phyloP scores from a whole-genome alignment of 1,139 yeast species.

The Nadsonia starkeyi-henricii region DNA sequence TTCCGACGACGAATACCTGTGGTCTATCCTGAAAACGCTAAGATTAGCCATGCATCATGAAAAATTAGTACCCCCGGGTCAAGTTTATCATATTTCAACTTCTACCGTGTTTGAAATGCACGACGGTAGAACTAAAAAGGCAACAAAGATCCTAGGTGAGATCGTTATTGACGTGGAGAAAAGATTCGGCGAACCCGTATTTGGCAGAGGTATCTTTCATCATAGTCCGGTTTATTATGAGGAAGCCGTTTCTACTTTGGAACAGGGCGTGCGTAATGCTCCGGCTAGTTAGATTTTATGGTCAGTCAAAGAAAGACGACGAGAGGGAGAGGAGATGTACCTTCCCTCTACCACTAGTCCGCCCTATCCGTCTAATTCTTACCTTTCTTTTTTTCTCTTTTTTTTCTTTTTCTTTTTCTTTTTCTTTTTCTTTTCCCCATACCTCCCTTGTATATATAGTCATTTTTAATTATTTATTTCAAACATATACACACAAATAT shows the following conservation, averaged over 20 bases:
- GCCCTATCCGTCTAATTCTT: too few species aligned
- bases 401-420: too few species aligned
- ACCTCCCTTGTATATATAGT: too few species aligned
- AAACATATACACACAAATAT: too few species aligned
- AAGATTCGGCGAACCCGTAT: conserved; percentile 22
- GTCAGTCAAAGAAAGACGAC: too few species aligned
- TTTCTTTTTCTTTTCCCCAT: too few species aligned
- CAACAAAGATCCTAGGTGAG: conserved; percentile 20
- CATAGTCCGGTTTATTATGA: conserved; percentile 24
- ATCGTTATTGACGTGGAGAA: conserved; percentile 21
- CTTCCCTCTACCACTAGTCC: too few species aligned
- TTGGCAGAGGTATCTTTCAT: conserved; percentile 24
- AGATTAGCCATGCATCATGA: conserved; percentile 21
- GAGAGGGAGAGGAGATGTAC: too few species aligned
- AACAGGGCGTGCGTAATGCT: conserved; percentile 17
- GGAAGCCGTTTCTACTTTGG: conserved; percentile 18
- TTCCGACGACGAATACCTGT: conserved; percentile 20
- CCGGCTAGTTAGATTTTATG: conserved; percentile 11
- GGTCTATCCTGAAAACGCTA: conserved; percentile 18
- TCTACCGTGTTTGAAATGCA: conserved; percentile 20
- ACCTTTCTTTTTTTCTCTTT: too few species aligned
- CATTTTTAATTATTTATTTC: too few species aligned
- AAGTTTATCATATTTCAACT: conserved; percentile 20
- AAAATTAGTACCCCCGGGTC: conserved; percentile 24
- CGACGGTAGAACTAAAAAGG: conserved; percentile 19